These are phyloP conservation scores for Clavispora carvajalis DNA, from an alignment of 805 yeast genomes.

Conservation along the genomic window DNA sequence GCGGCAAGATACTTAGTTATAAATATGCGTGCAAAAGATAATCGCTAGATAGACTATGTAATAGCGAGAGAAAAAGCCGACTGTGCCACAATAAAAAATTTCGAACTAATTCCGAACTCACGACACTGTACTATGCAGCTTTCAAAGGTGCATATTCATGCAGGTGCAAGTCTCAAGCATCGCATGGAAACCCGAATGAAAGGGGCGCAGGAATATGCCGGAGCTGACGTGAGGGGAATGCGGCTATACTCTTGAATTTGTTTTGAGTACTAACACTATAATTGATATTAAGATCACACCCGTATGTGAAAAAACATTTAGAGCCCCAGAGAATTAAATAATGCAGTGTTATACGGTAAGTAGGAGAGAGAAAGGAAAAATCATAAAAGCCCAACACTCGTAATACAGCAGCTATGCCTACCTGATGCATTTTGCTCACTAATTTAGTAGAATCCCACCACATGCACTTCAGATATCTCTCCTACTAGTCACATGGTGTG, in stretches of 20 bases:
- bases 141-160: background rate
- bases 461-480: no score
- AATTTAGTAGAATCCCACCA: no score
- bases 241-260: no score
- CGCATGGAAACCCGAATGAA: background rate
- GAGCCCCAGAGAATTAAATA: no score
- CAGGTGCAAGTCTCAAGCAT: background rate
- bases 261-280: no score
- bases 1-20: background rate
- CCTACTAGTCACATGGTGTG: no score
- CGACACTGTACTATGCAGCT: background rate
- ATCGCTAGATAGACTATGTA: background rate
- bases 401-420: background rate
- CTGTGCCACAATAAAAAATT: background rate
- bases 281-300: no score
- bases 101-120: background rate
- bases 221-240: background rate
- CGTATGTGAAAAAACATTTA: no score
- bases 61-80: background rate
- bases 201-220: background rate
- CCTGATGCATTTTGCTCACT: background rate
- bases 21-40: background rate
- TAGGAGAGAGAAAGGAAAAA: no score
- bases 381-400: background rate
- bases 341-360: no score